These are phyloP conservation scores for Protomyces arabidopsidicola DNA, from an alignment of 1,139 yeast genomes.

Conservation along the genomic window DNA sequence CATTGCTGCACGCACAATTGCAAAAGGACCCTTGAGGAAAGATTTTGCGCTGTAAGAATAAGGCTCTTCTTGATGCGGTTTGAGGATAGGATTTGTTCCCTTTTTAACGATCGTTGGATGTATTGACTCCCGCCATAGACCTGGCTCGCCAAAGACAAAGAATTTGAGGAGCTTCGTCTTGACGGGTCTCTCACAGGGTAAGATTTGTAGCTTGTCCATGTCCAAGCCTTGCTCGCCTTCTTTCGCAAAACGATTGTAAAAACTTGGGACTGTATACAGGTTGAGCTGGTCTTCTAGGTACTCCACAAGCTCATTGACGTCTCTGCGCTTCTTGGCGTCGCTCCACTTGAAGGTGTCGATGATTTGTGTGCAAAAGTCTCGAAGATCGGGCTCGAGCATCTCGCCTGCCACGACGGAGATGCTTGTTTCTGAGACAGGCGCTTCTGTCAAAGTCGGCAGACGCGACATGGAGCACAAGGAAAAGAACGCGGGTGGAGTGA, in stretches of 20 bases:
- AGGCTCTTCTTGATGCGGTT: constrained; percentile 22
- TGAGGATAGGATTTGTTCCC: constrained; percentile 18
- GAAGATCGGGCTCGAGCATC: constrained; percentile 19
- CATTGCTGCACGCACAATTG: constrained; percentile 25
- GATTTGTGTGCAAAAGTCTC: constrained; percentile 22
- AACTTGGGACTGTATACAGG: constrained; percentile 19
- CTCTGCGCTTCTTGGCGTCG: constrained; percentile 14
- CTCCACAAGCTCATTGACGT: constrained; percentile 11
- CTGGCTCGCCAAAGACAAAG: constrained; percentile 24
- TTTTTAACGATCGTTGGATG: constrained; percentile 5
- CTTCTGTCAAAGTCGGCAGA: constrained; percentile 13
- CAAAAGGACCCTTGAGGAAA: constrained; percentile 22
- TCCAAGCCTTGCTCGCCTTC: constrained; percentile 26
- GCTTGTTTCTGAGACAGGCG: constrained; percentile 7
- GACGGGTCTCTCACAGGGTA: constrained; percentile 19
- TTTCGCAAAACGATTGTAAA: constrained; percentile 21
- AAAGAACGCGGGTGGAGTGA: no score
- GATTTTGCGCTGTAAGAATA: constrained; percentile 21
- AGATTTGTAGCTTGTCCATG: constrained; percentile 18
- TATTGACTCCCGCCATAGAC: constrained; percentile 23
- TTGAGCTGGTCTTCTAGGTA: constrained; percentile 17
- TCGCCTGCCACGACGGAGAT: constrained; percentile 9
- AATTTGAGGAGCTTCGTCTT: constrained; percentile 22
- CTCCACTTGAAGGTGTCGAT: constrained; percentile 22
- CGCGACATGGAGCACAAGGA: constrained; percentile 1